phyloP scores from a whole-genome alignment of 2,329 filamentous ascomycete genomes.

The Cryphonectria parasitica region DNA sequence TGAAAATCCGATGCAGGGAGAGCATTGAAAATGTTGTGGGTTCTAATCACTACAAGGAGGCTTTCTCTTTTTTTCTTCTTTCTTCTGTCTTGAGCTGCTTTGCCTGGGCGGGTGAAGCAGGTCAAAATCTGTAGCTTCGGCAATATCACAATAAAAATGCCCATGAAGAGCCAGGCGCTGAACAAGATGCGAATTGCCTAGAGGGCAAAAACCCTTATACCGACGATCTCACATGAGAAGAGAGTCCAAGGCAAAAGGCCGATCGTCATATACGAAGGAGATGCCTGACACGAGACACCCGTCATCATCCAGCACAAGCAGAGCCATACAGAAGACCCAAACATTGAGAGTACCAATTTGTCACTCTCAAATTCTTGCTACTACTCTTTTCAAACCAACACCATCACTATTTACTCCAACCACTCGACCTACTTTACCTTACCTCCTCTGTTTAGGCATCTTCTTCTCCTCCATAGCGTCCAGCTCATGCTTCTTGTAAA shows the following conservation, averaged over 20 bases:
- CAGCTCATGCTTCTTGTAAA: conserved; percentile 88
- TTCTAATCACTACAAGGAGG: no score
- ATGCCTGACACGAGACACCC: neutral
- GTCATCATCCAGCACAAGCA: neutral
- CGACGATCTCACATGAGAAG: neutral
- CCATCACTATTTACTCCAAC: no score
- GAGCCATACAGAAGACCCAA: no score
- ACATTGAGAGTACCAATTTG: neutral
- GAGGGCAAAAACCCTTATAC: neutral
- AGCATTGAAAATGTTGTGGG: no score
- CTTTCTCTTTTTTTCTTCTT: no score
- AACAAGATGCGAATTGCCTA: neutral
- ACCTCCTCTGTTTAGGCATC: conserved; percentile 41
- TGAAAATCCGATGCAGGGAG: no score
- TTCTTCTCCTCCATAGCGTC: conserved; percentile 83
- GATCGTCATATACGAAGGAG: neutral
- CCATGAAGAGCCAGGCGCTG: no score
- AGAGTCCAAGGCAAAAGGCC: neutral
- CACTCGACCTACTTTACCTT: neutral
- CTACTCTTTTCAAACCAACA: no score
- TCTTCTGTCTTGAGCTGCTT: neutral
- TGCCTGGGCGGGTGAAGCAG: neutral
- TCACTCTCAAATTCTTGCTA: neutral
- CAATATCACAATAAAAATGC: no score
- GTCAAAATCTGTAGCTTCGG: neutral